Base-by-base conservation (phyloP, 805 yeast genomes). In the Starmerella stigmatis region DNA sequence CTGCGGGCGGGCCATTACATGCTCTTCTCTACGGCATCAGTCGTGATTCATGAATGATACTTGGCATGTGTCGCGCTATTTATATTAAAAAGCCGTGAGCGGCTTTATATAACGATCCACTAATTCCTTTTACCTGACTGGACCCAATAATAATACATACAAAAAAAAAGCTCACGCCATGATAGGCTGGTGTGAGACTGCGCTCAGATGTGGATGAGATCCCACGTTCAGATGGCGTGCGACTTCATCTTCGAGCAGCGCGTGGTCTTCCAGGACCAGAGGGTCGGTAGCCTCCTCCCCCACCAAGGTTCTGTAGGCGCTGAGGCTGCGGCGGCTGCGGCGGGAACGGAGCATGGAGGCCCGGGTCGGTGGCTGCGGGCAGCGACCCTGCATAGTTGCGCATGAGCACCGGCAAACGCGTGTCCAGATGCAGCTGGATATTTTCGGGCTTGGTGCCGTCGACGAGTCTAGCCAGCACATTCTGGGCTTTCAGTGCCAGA, bases 371-470 rank as follows among this genome's bases (percentile, higher is more conserved):
- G 17, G 47, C 53, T 4, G 51, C 47, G 12, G 96, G 96, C 57
- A 88, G 69, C 1, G 81, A 72, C 38, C 96, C 96, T 29, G 74
- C 65, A 57, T 84, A 86, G 52, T 79, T 84, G 20, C 78, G 74
- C 58, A 77, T 77, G 46, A 82, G 69, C 0, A 82, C 79, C 0
- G 95, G 94, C 38, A 88, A 60, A 23, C 60, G 46, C 13, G 56
- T 40, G n/a, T 63, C 57, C 31, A 61, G 41, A 12, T 44, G 49
- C 19, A 43, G 42, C n/a, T 43, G 43, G 6, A 60, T 57, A 20
- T 37, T 40, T 13, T 45, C 52, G 22, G 36, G 15, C 9, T 47
- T 57, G 44, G 26, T 65, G 50, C 32, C 70, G 54, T 56, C 50
- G 55, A 70, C 47, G 44, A 75, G 65, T 35, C 74, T 68, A 12